Conservation (phyloP, 768 basidiomycete genomes). For the Lactarius hengduanensis region DNA sequence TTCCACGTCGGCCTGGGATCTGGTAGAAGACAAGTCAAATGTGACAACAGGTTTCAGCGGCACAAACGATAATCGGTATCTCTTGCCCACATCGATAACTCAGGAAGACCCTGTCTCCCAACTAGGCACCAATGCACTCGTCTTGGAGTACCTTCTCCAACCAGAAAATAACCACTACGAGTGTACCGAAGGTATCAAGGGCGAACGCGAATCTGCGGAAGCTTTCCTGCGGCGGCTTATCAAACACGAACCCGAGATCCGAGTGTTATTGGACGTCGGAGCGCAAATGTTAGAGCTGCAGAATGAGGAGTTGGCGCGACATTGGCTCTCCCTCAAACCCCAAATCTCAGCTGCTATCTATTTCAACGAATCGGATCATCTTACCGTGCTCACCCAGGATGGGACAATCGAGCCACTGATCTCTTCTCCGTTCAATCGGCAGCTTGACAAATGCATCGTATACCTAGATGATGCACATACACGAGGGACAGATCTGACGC, state of each 20-base stretch:
- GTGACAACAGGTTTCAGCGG: slow-evolving; percentile 54
- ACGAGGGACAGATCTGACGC: background rate
- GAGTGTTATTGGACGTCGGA: slow-evolving; percentile 54
- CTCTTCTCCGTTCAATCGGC: slow-evolving; percentile 34
- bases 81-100: slow-evolving; percentile 38
- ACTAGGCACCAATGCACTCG: slow-evolving; percentile 48
- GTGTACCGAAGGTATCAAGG: slow-evolving; percentile 24
- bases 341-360: slow-evolving; percentile 44
- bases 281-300: slow-evolving; percentile 54
- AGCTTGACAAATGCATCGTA: background rate
- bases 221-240: slow-evolving; percentile 38
- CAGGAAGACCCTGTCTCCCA: slow-evolving; percentile 44
- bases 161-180: slow-evolving; percentile 42
- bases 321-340: slow-evolving; percentile 40
- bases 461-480: background rate
- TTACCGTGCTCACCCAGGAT: slow-evolving; percentile 29
- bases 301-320: slow-evolving; percentile 42
- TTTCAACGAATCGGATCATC: slow-evolving; percentile 34
- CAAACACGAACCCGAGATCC: slow-evolving; percentile 39
- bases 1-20: slow-evolving; percentile 52
- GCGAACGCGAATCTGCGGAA: slow-evolving; percentile 22
- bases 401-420: slow-evolving; percentile 36
- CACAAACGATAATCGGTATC: slow-evolving; percentile 48
- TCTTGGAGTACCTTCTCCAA: slow-evolving; percentile 40
- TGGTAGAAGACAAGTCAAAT: slow-evolving; percentile 41